Base-by-base conservation (phyloP, 192 early-diverging fungal species). In the Coemansia javaensis region DNA sequence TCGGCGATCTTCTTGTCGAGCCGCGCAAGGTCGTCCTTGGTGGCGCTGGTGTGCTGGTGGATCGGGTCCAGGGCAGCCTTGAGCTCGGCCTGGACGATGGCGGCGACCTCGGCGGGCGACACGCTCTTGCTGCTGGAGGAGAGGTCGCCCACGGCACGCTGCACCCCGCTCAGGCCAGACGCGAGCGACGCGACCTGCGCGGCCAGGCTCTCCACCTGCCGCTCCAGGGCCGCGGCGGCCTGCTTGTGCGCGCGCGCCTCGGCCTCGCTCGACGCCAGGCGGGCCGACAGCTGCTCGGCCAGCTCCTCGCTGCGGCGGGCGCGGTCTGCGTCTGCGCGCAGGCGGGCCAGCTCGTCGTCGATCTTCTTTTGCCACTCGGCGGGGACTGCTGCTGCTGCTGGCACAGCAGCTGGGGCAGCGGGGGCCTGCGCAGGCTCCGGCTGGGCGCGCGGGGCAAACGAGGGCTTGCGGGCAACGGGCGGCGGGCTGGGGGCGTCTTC, bases 321-420 rank as follows among this genome's bases (percentile, higher is more conserved):
- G 8, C 44, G 47, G 15, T 64, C 56, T 5, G 56, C 14, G 14
- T 60, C 62, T 36, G 37, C 44, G 16, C 68, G 68, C 48, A 72
- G 40, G 12, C 47, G 55, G 20, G 43, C 16, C 32, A 64, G 68
- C 49, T 72, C 68, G 16, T 56, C 53, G 17, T 72, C 61, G 21
- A 64, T 50, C 57, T 64, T 61, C 41, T 38, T 59, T 37, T 72
- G 56, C 68, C 68, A 72, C 44, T 72, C 68, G 7, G 48, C 21
- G 0, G 68, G 53, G 0, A 62, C 50, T 13, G 41, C 18, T 3
- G 56, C 12, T 24, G 13, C 23, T 42, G 40, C 24, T 16, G 41
- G 41, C 2, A 22, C 41, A 28, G 41, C 23, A 12, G 7, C 27
- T 0, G 50, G 17, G 7, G 50, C 17, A 1, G 13, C 32, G 16